Base-by-base conservation (phyloP, 129 eudicot species). In the Escallonia herrerae region DNA sequence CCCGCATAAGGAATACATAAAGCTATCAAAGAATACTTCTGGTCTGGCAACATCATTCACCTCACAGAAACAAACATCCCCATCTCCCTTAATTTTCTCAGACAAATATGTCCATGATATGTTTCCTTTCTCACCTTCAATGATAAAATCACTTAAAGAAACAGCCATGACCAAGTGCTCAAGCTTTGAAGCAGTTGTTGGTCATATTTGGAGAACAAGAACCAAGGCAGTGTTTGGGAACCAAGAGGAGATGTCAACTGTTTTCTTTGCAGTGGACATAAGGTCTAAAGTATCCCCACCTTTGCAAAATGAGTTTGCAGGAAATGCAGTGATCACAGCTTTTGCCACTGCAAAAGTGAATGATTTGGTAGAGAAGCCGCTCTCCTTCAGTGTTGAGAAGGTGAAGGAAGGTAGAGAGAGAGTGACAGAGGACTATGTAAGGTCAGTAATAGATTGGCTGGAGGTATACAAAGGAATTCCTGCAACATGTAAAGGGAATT, bases 241-340 rank as follows among this genome's bases (percentile, higher is more conserved):
- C 14, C 40, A 44, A 14, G 15, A 43, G 0, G 72, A 66, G 2
- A 7, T 44, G 8, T 59, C 84, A 40, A 60, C 66, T 39, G 77
- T 79, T 6, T 64, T 79, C 8, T 74, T 74, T 62, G 83, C 83
- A 6, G 80, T 79, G 54, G 84, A 79, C 62, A 45, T 79, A 8
- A 64, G 84, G 70, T 63, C 71, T 9, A 79, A 43, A 55, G 39
- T 69, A 2, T 50, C 76, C 5, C 84, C 84, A 0, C 71, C 80
- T 6, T 43, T 70, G 41, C 80, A 74, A 4, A 11, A 54, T 1
- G 68, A 62, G 15, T 74, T 60, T 55, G 70, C 46, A 6, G 84
- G 84, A 12, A 79, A 79, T 39, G 84, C 77, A 3, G 77, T 79
- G 8, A 56, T 79, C 3, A 70, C 77, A n/a, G 84, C 77, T 0